phyloP scores from a whole-genome alignment of 345 rosid species.

The Hibiscus trionum region DNA sequence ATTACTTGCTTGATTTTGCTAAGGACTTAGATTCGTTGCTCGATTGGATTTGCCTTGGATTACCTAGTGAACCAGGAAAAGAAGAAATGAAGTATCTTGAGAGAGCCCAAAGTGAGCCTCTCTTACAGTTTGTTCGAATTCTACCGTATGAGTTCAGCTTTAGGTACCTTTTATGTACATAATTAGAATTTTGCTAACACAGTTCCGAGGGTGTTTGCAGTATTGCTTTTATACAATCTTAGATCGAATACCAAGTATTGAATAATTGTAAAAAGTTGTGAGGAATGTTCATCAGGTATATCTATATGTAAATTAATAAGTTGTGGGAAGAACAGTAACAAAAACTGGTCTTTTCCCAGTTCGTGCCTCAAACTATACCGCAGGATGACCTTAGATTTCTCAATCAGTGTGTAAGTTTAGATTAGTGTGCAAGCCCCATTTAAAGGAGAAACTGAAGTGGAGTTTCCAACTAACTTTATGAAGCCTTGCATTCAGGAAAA shows the following conservation, averaged over 20 bases:
- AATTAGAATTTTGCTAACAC: background rate
- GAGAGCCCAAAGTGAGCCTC: too few species aligned
- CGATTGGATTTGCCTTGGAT: too few species aligned
- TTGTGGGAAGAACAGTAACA: too few species aligned
- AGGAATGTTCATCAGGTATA: background rate
- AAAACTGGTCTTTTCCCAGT: too few species aligned
- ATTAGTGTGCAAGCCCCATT: background rate
- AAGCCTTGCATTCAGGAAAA: conserved; percentile 2
- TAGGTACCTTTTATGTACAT: conserved; percentile 56
- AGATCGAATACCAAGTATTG: conserved; percentile 22
- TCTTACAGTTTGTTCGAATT: too few species aligned
- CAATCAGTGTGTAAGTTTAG: background rate
- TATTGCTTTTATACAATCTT: conserved; percentile 28
- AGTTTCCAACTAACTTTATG: too few species aligned
- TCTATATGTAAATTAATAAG: conserved; percentile 11
- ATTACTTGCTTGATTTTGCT: conserved; percentile 77
- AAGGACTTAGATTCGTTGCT: conserved; percentile 34
- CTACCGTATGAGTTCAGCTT: conserved; percentile 64
- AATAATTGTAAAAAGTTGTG: conserved; percentile 11
- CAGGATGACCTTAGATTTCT: too few species aligned
- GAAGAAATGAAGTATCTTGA: too few species aligned
- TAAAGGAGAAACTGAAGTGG: background rate
- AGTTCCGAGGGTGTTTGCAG: background rate
- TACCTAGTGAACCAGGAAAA: too few species aligned
- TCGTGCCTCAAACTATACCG: background rate